phyloP scores from a whole-genome alignment of 2,329 filamentous ascomycete species.

The Paracamarosporium sp. region DNA sequence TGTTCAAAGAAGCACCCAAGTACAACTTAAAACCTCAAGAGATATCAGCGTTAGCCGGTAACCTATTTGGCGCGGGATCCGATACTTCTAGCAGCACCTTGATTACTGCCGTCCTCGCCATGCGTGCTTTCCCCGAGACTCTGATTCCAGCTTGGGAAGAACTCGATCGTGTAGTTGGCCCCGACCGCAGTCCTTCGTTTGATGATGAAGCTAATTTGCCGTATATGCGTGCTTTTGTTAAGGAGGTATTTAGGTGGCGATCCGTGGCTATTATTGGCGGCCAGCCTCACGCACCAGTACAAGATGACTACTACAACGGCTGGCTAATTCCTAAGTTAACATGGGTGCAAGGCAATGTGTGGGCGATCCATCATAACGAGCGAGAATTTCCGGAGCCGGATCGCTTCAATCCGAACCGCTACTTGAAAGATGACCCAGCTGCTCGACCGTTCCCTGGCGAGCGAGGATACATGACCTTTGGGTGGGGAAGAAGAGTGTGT shows the following conservation, averaged over 20 bases:
- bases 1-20: constrained; percentile 51
- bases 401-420: constrained; percentile 43
- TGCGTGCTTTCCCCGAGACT: constrained; percentile 42
- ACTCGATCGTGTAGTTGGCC: constrained; percentile 40
- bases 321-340: constrained; percentile 49
- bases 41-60: constrained; percentile 40
- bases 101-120: constrained; percentile 41
- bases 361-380: constrained; percentile 51
- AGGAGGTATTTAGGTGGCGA: constrained; percentile 45
- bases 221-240: constrained; percentile 49
- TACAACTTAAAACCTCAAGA: constrained; percentile 37
- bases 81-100: constrained; percentile 44
- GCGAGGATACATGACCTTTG: constrained; percentile 63
- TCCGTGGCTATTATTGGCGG: constrained; percentile 44
- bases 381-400: constrained; percentile 46
- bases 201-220: constrained; percentile 41
- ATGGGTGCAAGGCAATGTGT: constrained; percentile 49
- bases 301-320: constrained; percentile 47
- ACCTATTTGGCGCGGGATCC: constrained; percentile 41
- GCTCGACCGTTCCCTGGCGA: constrained; percentile 44
- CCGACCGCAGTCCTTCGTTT: constrained; percentile 39
- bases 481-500: constrained; percentile 64
- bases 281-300: constrained; percentile 42
- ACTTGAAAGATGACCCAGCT: constrained; percentile 35
- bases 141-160: constrained; percentile 40